Evolutionary conservation across 2,329 filamentous ascomycete genomes (phyloP).

Genomic region (Venturia carpophila): DNA sequence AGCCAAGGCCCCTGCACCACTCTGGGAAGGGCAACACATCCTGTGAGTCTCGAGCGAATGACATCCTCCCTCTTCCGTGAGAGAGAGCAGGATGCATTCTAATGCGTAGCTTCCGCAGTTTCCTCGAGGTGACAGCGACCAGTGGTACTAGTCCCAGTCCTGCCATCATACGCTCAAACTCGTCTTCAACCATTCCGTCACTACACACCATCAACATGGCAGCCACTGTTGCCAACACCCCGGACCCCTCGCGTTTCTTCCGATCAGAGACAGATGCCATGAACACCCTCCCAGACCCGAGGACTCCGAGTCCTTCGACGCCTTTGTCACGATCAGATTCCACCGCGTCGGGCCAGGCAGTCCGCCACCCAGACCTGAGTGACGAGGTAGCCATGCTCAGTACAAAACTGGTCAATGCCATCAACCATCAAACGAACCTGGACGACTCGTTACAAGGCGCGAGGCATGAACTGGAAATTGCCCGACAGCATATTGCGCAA

Average conservation of each 20-base stretch:
- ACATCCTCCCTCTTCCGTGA: background rate
- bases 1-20: background rate
- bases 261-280: slow-evolving; percentile 49
- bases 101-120: slow-evolving; percentile 4
- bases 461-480: slow-evolving; percentile 71
- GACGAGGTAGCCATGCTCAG: slow-evolving; percentile 82
- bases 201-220: background rate
- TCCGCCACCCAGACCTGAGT: slow-evolving; percentile 50
- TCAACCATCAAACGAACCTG: slow-evolving; percentile 88
- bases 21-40: background rate
- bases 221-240: slow-evolving; percentile 12
- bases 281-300: slow-evolving; percentile 57
- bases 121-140: background rate
- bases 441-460: slow-evolving; percentile 81
- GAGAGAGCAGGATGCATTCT: background rate
- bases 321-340: slow-evolving; percentile 33
- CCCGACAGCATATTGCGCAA: slow-evolving; percentile 57
- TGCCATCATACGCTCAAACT: background rate
- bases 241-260: slow-evolving; percentile 1
- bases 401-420: slow-evolving; percentile 92
- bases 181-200: background rate
- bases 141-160: background rate
- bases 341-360: slow-evolving; percentile 28
- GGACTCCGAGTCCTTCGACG: slow-evolving; percentile 34
- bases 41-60: background rate